These are phyloP conservation scores for Pilasporangium apinafurcum DNA, from an alignment of 352 stramenopile species.

Conservation along the genomic window DNA sequence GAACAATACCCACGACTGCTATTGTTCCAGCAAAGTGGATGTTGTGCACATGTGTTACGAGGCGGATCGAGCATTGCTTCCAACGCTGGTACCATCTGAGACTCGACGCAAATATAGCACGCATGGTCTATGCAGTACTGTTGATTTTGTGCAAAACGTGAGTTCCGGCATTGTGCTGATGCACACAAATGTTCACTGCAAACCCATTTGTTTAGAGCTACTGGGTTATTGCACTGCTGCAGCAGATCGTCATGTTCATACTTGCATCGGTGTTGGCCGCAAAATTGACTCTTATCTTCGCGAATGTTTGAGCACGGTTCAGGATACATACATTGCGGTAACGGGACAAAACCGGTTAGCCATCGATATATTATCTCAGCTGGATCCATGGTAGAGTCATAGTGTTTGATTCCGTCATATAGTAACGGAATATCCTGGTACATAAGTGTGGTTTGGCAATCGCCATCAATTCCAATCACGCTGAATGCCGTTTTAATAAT, in stretches of 20 bases:
- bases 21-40: constrained; percentile 45
- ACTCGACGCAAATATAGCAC: constrained; percentile 51
- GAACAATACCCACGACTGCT: constrained; percentile 20
- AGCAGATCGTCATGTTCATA: neutral
- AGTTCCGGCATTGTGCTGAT: constrained; percentile 24
- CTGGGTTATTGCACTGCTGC: constrained; percentile 14
- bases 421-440: constrained; percentile 25
- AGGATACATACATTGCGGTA: constrained; percentile 22
- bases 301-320: constrained; percentile 30
- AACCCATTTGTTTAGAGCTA: constrained; percentile 24
- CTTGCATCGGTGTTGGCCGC: constrained; percentile 15
- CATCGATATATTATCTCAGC: constrained; percentile 54
- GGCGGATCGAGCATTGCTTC: constrained; percentile 31
- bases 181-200: constrained; percentile 41
- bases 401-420: constrained; percentile 50
- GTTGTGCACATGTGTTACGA: constrained; percentile 40
- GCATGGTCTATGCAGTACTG: constrained; percentile 40
- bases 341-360: constrained; percentile 43
- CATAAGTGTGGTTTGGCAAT: constrained; percentile 10
- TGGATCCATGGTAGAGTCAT: constrained; percentile 38
- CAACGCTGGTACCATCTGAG: constrained; percentile 4
- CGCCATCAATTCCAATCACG: neutral
- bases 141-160: constrained; percentile 17
- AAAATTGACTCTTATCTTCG: constrained; percentile 12
- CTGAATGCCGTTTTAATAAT: neutral